Conservation (phyloP, 176 grass and related monocot genomes). For the Cymbopogon citratus region DNA sequence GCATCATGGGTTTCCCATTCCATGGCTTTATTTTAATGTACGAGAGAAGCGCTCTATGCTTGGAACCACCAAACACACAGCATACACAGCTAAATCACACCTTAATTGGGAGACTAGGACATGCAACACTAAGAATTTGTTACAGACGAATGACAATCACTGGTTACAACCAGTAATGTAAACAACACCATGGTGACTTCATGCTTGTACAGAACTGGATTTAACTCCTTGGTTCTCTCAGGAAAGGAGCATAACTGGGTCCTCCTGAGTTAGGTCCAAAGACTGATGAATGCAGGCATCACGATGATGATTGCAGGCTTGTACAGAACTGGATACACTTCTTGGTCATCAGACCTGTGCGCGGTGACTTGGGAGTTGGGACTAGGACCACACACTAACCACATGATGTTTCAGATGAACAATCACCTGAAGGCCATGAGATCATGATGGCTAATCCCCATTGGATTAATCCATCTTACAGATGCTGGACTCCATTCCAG, state of each 20-base stretch:
- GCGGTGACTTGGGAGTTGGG: not conserved
- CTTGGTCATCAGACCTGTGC: not conserved
- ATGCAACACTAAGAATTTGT: not conserved
- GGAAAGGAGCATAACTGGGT: not conserved
- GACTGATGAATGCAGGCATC: not conserved
- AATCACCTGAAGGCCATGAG: constrained; percentile 22
- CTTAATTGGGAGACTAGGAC: not conserved
- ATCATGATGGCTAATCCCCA: constrained; percentile 21
- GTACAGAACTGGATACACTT: not conserved
- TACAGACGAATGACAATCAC: not conserved
- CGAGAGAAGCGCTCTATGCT: too few relatives aligned
- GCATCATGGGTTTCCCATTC: not conserved
- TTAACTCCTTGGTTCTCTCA: not conserved
- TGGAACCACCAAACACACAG: not conserved
- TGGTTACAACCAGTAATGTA: not conserved
- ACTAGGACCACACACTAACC: not conserved
- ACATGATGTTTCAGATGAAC: constrained; percentile 9
- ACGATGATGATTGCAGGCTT: not conserved
- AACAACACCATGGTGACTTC: not conserved
- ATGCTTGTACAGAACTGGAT: not conserved
- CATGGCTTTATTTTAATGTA: constrained; percentile 14
- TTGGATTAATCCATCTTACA: constrained; percentile 31
- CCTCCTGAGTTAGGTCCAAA: not conserved
- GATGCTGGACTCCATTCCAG: constrained; percentile 52
- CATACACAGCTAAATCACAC: not conserved